Percentiles rank a stretch among this genome's conserved stretches.
phyloP scores from a whole-genome alignment of 306 rosid species.

The Quercus wislizeni region DNA sequence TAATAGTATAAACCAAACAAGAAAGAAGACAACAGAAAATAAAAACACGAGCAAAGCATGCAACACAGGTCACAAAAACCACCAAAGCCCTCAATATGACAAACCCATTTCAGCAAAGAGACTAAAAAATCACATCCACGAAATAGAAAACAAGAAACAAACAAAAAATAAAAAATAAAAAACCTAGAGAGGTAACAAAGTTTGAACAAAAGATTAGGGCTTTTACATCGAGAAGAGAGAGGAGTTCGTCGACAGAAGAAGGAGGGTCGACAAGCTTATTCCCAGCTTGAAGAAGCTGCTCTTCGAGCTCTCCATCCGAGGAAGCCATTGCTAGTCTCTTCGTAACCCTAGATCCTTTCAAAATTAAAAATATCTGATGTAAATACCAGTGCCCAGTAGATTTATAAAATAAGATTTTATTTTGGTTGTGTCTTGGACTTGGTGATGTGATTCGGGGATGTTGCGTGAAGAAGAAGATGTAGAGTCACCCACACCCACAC shows the following conservation, averaged over 20 bases:
- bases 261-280: conserved; percentile 72
- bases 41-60: conserved; percentile 1
- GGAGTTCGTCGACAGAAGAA: conserved; percentile 63
- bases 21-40: not conserved
- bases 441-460: not conserved
- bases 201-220: not conserved
- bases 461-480: too few relatives aligned
- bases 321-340: conserved; percentile 49
- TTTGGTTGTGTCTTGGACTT: not conserved
- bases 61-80: conserved; percentile 15
- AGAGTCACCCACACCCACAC: too few relatives aligned
- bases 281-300: conserved; percentile 67
- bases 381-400: not conserved
- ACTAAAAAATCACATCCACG: not conserved
- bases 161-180: not conserved
- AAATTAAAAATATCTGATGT: not conserved
- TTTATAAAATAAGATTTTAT: not conserved
- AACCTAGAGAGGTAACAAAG: not conserved
- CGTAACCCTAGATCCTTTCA: conserved; percentile 45
- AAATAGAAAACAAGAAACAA: not conserved
- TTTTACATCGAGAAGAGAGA: conserved; percentile 71
- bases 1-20: not conserved
- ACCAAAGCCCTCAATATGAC: not conserved
- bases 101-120: conserved; percentile 5
- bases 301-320: conserved; percentile 52